Base-by-base conservation (phyloP, 2,329 filamentous ascomycete genomes). In the Neonectria sp. region DNA sequence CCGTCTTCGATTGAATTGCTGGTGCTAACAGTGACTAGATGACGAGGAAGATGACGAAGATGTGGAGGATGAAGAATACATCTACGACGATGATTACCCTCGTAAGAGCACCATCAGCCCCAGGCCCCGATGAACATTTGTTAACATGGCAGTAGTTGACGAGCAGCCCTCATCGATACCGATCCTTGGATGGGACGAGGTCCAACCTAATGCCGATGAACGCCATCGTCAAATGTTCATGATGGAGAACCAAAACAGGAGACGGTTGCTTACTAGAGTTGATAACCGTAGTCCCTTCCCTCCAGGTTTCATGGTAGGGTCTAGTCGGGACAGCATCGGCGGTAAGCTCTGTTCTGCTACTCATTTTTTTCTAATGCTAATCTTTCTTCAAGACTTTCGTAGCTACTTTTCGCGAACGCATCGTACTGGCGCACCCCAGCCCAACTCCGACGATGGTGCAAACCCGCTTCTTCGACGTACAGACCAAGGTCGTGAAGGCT, bases 381-480 rank as follows among this genome's bases (percentile, higher is more conserved):
- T n/a, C 21, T 15, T 24, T 17, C 4, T n/a, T 17, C 63, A 63
- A 82, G 85, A 88, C 64, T 87, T 88, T 74, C 82, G 84, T 49
- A 86, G 79, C 71, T 85, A 84, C 67, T 85, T 81, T 84, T 81
- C 81, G 25, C 80, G 88, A 71, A 82, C 85, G 68, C 87, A 90
- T 73, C 85, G 89, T 63, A 80, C 86, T 60, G 85, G 85, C 53
- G 83, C 82, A 24, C 84, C 87, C 35, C 82, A 88, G 59, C 86
- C 88, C 63, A 86, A 86, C 31, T 86, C 88, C 37, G 94, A 97
- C 71, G 95, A 98, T 77, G 95, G 94, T 4, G 86, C 91, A 25
- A 98, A 98, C 76, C 95, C 95, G 49, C 86, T 98, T 13, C 89
- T 98, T 60, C 92, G 95, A 71, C 91, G 93, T 52, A 80, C 77